Conservation (phyloP, 495 filamentous ascomycete species). For the Xylaria bambusicola region DNA sequence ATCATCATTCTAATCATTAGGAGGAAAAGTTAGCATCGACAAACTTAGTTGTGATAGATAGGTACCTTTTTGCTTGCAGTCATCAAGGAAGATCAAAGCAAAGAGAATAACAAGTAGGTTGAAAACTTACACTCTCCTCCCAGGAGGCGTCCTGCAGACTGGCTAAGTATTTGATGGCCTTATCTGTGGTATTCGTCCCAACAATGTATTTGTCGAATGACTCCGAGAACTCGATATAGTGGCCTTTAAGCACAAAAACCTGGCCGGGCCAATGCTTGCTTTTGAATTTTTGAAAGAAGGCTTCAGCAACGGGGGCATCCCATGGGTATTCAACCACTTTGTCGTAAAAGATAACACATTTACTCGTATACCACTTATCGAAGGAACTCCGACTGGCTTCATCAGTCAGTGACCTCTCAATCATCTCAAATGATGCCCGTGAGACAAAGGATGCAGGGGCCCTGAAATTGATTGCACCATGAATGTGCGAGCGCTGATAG, state of each 20-base stretch:
- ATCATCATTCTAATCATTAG: conserved; percentile 34
- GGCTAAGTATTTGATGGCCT: conserved; percentile 45
- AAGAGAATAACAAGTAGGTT: background rate
- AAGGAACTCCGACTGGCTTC: conserved; percentile 46
- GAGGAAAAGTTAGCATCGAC: conserved; percentile 1
- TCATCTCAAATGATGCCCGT: conserved; percentile 47
- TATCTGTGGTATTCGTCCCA: conserved; percentile 40
- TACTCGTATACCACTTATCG: conserved; percentile 44
- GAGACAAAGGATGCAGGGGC: conserved; percentile 45
- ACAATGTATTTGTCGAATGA: conserved; percentile 50
- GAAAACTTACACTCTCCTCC: conserved; percentile 32
- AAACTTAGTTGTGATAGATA: no score
- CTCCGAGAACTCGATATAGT: conserved; percentile 49
- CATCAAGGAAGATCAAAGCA: background rate
- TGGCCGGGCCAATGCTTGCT: conserved; percentile 46
- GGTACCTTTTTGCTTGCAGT: background rate
- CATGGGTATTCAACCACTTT: conserved; percentile 45
- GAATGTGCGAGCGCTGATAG: conserved; percentile 50
- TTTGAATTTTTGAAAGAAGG: conserved; percentile 41
- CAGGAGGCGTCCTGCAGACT: conserved; percentile 34
- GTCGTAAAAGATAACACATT: conserved; percentile 53
- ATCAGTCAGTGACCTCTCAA: conserved; percentile 49
- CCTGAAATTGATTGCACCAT: conserved; percentile 50
- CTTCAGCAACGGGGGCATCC: conserved; percentile 48
- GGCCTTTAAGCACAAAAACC: conserved; percentile 51